phyloP scores from a whole-genome alignment of 176 grass and related monocot species.

The Ananas comosus region DNA sequence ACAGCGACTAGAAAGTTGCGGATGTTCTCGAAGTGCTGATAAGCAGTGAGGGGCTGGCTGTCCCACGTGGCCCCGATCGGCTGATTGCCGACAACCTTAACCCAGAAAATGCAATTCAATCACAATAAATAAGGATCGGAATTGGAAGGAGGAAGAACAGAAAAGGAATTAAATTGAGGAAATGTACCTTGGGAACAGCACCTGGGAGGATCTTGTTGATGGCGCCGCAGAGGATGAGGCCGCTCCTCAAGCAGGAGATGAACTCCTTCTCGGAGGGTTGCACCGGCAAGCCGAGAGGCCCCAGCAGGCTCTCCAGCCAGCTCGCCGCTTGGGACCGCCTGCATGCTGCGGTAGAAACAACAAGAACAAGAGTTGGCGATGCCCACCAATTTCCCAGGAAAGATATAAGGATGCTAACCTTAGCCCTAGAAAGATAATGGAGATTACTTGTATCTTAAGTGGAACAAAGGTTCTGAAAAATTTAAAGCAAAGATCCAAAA shows the following conservation, averaged over 20 bases:
- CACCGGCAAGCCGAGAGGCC: constrained; percentile 36
- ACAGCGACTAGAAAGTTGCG: constrained; percentile 86
- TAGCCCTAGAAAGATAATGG: neutral
- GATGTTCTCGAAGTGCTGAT: constrained; percentile 90
- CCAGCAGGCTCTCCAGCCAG: constrained; percentile 58
- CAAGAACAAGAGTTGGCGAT: constrained; percentile 16
- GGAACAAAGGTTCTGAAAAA: neutral
- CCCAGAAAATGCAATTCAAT: neutral
- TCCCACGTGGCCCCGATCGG: constrained; percentile 30
- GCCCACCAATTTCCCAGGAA: neutral
- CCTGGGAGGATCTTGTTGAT: constrained; percentile 75
- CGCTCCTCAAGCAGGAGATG: constrained; percentile 51
- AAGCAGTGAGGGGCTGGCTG: constrained; percentile 63
- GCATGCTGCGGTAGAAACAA: constrained; percentile 39
- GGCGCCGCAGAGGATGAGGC: constrained; percentile 69
- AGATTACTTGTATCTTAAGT: neutral
- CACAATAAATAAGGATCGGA: neutral
- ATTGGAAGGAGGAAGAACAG: neutral
- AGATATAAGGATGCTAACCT: neutral
- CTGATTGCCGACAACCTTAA: constrained; percentile 29
- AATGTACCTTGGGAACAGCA: constrained; percentile 47
- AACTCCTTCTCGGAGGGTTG: constrained; percentile 64
- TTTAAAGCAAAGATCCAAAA: neutral
- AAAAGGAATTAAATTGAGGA: neutral
- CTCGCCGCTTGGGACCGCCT: constrained; percentile 60